Evolutionary conservation across 257 asterid species (phyloP).

Genomic region (Petunia axillaris): DNA sequence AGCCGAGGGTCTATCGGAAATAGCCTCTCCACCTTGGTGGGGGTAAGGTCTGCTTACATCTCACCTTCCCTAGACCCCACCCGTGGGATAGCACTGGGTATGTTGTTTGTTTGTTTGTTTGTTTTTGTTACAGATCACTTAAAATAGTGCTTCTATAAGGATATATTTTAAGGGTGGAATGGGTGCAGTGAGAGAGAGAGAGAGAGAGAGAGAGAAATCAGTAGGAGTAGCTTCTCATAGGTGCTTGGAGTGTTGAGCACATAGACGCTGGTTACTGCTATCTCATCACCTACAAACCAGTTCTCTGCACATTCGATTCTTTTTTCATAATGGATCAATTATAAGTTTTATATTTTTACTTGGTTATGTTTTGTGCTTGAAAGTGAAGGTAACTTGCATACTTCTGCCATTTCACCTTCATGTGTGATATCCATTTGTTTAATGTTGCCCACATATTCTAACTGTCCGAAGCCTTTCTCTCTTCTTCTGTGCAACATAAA

Average conservation of each 20-base stretch:
- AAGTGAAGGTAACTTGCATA: neutral
- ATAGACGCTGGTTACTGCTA: neutral
- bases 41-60: too few relatives aligned
- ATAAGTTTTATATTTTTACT: neutral
- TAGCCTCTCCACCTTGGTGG: too few relatives aligned
- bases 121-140: too few relatives aligned
- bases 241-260: slow-evolving; percentile 7
- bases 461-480: slow-evolving; percentile 6
- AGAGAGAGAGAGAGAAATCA: neutral
- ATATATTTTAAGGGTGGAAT: neutral
- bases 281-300: neutral
- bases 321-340: neutral
- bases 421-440: neutral
- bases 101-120: too few relatives aligned
- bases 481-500: neutral
- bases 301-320: neutral
- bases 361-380: neutral
- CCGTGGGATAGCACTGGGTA: too few relatives aligned
- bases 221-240: slow-evolving; percentile 1
- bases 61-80: too few relatives aligned
- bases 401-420: neutral
- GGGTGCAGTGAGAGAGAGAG: neutral
- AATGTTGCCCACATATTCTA: neutral
- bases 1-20: too few relatives aligned
- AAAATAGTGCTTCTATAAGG: neutral